Evolutionary conservation across 495 filamentous ascomycete species (phyloP), one percentile per base, ranked within the genome.

Genomic region (Rostrohypoxylon terebratum): DNA sequence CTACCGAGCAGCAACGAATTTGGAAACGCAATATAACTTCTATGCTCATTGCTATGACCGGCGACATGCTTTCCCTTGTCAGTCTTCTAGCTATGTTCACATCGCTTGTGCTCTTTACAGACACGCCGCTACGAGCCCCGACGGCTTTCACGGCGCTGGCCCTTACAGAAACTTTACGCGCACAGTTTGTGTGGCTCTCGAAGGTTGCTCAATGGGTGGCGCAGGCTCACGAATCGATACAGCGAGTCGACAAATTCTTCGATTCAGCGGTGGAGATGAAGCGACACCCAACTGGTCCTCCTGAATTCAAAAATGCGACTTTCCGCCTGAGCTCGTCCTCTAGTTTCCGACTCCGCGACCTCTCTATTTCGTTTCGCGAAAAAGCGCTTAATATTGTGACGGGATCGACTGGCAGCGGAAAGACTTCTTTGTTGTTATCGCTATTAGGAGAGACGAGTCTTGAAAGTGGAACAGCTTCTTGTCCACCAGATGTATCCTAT

Each of bases 131-230:
- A 64, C 86, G 90, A 45, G 91, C 93, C 0, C 93, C 93, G 0
- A 84, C 94, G 71, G 93, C 93, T 4, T 96, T 96, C 79, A 94
- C 93, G 21, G 90, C 93, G 0, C 81, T 96, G 23, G 94, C 93
- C 1, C 86, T 96, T 71, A 95, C 94, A 78, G 90, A 87, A 11
- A 86, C 95, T 28, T 88, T 96, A 38, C 87, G 93, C 34, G 89
- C 93, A 64, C 93, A 93, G 13, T 78, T 95, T 57, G 93, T 95
- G 77, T 93, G 94, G 75, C 83, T 96, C 9, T 91, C 92, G 31
- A 93, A 96, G 72, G 95, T 96, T 91, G 84, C 95, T 68, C 93
- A 93, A 50, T 93, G 93, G 77, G 92, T 96, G 16, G 90, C 93
- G 77, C 93, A 96, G 78, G 90, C 90, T 4, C 93, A 93, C 77